Percentiles rank a stretch among this genome's conserved stretches.
These are phyloP conservation scores for Naumovozyma dairenensis DNA, from an alignment of 805 yeast species.

Conservation along the genomic window DNA sequence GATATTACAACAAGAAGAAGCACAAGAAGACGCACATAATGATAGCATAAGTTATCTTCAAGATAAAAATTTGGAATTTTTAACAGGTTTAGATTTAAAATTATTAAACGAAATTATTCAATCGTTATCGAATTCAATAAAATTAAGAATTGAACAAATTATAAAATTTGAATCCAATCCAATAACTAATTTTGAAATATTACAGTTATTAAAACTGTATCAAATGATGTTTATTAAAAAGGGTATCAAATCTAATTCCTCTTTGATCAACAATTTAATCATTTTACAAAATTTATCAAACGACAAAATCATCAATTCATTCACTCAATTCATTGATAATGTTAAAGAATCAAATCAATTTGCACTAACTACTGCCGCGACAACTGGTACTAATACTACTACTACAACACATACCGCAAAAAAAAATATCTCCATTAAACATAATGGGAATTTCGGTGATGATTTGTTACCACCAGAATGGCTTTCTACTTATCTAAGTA, in stretches of 20 bases:
- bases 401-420: not conserved
- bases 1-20: conserved; percentile 17
- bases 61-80: conserved; percentile 19
- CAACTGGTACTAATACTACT: not conserved
- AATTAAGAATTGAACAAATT: conserved; percentile 59
- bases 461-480: conserved; percentile 80
- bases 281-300: conserved; percentile 13
- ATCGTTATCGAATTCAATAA: conserved; percentile 38
- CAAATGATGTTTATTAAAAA: conserved; percentile 46
- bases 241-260: conserved; percentile 28
- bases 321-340: conserved; percentile 13
- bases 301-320: conserved; percentile 14
- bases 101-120: conserved; percentile 25
- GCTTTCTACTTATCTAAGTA: conserved; percentile 46
- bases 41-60: conserved; percentile 11
- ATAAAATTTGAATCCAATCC: conserved; percentile 56
- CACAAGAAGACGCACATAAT: conserved; percentile 5
- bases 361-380: not conserved
- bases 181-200: conserved; percentile 45
- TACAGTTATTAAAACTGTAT: conserved; percentile 59
- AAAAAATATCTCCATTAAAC: not conserved
- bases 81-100: conserved; percentile 21
- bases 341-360: conserved; percentile 10
- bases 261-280: conserved; percentile 14
- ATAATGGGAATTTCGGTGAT: conserved; percentile 18